These are phyloP conservation scores for Coniosporium apollinis DNA, from an alignment of 495 filamentous ascomycete species.

Conservation along the genomic window DNA sequence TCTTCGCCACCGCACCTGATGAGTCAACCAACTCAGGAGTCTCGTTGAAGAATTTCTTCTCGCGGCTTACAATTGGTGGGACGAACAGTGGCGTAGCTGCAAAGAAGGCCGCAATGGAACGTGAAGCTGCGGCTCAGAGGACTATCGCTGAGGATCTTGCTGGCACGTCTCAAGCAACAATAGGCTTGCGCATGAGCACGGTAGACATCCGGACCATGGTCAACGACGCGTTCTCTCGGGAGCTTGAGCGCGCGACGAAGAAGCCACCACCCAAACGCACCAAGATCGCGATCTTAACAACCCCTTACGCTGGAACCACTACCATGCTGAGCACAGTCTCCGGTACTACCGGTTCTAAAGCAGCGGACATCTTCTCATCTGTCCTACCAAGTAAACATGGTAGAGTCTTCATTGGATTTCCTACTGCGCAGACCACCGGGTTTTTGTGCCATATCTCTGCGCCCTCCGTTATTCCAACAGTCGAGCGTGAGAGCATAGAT, in stretches of 20 bases:
- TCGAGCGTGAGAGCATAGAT: conserved; percentile 95
- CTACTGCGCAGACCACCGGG: conserved; percentile 90
- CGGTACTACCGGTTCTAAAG: conserved; percentile 35
- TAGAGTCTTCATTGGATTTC: conserved; percentile 91
- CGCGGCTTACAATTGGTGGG: conserved; percentile 41
- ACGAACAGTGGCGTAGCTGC: conserved; percentile 23
- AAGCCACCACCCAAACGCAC: conserved; percentile 85
- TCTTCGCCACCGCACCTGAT: conserved; percentile 7
- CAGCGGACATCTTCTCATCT: conserved; percentile 65
- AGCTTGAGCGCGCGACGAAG: conserved; percentile 92
- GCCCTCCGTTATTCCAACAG: conserved; percentile 90
- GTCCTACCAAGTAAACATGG: conserved; percentile 82
- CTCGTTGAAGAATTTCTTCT: conserved; percentile 68
- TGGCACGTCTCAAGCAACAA: conserved; percentile 45
- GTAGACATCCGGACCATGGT: conserved; percentile 63
- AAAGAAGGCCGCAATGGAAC: conserved; percentile 25
- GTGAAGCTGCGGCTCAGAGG: conserved; percentile 38
- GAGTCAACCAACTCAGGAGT: conserved; percentile 23
- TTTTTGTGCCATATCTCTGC: conserved; percentile 95
- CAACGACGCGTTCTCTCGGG: conserved; percentile 46
- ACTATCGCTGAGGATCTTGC: conserved; percentile 51
- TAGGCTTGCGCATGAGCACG: conserved; percentile 77
- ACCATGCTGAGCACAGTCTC: conserved; percentile 31
- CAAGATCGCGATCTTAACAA: conserved; percentile 70
- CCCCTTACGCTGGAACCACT: conserved; percentile 69